These are phyloP conservation scores for Neolecta irregularis DNA, from an alignment of 1,139 yeast species.

Conservation along the genomic window DNA sequence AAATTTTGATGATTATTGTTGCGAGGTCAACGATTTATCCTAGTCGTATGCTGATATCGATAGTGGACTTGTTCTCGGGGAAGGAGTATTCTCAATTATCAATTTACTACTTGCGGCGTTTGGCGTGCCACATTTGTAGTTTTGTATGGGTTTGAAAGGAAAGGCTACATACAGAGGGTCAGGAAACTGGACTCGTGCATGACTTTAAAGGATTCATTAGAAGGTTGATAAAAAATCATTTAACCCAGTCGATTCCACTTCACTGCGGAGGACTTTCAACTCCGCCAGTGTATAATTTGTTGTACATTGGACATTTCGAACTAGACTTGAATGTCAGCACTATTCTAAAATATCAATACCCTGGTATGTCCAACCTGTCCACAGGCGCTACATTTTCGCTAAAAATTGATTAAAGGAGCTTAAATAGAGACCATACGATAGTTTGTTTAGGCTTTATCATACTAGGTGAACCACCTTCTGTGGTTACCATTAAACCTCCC, in stretches of 20 bases:
- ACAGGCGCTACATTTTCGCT: conserved; percentile 84
- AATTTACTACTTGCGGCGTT: neutral
- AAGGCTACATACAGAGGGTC: no score
- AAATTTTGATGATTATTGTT: conserved; percentile 6
- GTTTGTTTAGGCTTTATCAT: conserved; percentile 10
- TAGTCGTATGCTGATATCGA: no score
- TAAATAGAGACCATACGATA: conserved; percentile 28
- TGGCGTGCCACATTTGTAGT: conserved; percentile 4
- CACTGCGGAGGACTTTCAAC: conserved; percentile 13
- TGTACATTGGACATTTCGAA: conserved; percentile 75
- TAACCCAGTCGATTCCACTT: no score
- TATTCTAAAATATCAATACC: conserved; percentile 22
- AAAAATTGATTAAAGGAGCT: conserved; percentile 27
- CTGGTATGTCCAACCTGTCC: conserved; percentile 86
- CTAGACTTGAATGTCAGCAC: conserved; percentile 35
- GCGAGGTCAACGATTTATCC: no score
- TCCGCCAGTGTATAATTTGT: conserved; percentile 25
- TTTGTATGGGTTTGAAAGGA: no score
- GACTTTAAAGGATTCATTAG: no score
- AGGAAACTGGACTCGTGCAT: no score
- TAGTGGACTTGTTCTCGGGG: conserved; percentile 9
- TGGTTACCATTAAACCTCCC: conserved; percentile 21
- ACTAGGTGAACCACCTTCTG: conserved; percentile 19
- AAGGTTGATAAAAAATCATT: no score
- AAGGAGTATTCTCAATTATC: conserved; percentile 5